Evolutionary conservation across 164 flowering plant species (phyloP).

Genomic region (Kingdonia uniflora): DNA sequence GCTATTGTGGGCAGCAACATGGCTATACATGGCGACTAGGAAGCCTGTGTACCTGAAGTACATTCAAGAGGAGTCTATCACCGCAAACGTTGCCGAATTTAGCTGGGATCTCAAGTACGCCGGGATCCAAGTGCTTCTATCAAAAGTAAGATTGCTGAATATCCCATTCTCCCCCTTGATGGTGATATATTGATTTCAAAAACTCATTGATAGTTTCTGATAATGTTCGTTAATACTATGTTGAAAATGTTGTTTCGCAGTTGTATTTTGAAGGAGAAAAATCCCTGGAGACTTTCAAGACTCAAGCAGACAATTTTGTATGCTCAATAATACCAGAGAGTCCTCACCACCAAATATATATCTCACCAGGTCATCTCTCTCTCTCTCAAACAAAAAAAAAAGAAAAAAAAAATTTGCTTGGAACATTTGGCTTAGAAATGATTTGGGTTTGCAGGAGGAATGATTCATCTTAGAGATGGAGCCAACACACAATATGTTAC

Average conservation of each 20-base stretch:
- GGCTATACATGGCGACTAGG: slow-evolving; percentile 65
- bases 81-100: slow-evolving; percentile 55
- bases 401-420: neutral
- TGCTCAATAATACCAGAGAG: slow-evolving; percentile 69
- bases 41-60: slow-evolving; percentile 34
- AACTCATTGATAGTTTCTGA: too few relatives aligned
- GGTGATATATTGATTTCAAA: too few relatives aligned
- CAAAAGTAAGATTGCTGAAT: slow-evolving; percentile 34
- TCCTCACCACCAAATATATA: slow-evolving; percentile 42
- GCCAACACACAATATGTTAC: slow-evolving; percentile 87
- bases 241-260: slow-evolving; percentile 22
- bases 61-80: slow-evolving; percentile 52
- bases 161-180: too few relatives aligned
- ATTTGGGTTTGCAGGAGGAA: slow-evolving; percentile 30
- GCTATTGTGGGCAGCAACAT: slow-evolving; percentile 91
- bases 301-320: slow-evolving; percentile 58
- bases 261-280: slow-evolving; percentile 41
- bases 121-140: slow-evolving; percentile 67
- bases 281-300: slow-evolving; percentile 30
- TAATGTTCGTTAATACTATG: neutral
- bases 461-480: slow-evolving; percentile 74
- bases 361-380: slow-evolving; percentile 51
- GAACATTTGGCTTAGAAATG: neutral
- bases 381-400: slow-evolving; percentile 1
- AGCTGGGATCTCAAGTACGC: slow-evolving; percentile 98